Evolutionary conservation across 306 rosid species (phyloP).

Genomic region (Mimosa pudica): DNA sequence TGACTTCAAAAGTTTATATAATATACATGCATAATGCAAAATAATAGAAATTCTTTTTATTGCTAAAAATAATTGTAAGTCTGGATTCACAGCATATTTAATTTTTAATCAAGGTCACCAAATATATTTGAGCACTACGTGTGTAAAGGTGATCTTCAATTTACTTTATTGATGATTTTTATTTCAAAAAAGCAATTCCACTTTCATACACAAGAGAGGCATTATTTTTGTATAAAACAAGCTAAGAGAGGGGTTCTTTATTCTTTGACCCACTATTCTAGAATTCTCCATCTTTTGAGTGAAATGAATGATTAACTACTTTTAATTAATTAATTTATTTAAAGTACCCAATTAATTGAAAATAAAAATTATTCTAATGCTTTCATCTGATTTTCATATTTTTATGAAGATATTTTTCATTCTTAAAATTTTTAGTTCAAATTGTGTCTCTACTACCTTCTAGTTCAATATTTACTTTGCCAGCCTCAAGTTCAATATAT

Average conservation of each 20-base stretch:
- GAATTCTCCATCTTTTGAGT: neutral
- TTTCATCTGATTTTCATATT: neutral
- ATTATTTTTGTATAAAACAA: no score
- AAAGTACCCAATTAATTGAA: neutral
- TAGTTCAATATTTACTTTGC: neutral
- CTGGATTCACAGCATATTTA: neutral
- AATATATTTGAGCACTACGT: neutral
- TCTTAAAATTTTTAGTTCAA: neutral
- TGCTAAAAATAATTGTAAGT: neutral
- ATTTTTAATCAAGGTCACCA: neutral
- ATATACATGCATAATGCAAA: neutral
- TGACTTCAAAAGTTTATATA: neutral
- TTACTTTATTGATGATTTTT: neutral
- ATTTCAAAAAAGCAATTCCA: neutral
- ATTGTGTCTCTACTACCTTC: neutral
- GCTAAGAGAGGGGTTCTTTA: neutral
- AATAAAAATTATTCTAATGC: neutral
- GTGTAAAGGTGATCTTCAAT: neutral
- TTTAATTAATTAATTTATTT: no score
- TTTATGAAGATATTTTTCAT: neutral
- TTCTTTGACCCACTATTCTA: neutral
- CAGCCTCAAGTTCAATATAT: neutral
- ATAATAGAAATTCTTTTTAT: no score
- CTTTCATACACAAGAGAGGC: no score
- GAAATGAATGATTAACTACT: neutral